These are phyloP conservation scores for Yamadazyma aaseri DNA, from an alignment of 1,139 yeast genomes.

Conservation along the genomic window DNA sequence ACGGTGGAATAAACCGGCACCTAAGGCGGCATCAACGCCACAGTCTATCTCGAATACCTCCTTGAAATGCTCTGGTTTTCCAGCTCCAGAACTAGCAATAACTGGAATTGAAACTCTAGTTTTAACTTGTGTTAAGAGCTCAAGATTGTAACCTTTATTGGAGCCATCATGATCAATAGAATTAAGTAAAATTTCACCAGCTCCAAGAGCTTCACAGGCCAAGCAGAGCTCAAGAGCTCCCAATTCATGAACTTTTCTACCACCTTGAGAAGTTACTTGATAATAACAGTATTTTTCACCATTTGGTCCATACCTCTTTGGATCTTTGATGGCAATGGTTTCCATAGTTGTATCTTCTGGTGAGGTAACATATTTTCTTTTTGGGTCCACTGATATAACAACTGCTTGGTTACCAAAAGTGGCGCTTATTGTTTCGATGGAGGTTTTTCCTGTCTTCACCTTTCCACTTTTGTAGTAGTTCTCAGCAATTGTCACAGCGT, in stretches of 20 bases:
- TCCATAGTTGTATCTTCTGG: slow-evolving; percentile 63
- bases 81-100: slow-evolving; percentile 97
- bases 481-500: slow-evolving; percentile 91
- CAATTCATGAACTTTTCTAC: slow-evolving; percentile 82
- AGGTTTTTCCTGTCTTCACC: slow-evolving; percentile 67
- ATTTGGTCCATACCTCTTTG: slow-evolving; percentile 67
- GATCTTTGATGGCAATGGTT: slow-evolving; percentile 43
- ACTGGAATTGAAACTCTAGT: slow-evolving; percentile 80
- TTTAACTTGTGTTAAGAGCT: slow-evolving; percentile 76
- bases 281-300: slow-evolving; percentile 90
- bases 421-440: slow-evolving; percentile 87
- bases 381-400: slow-evolving; percentile 95
- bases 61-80: slow-evolving; percentile 82
- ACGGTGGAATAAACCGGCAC: slow-evolving; percentile 97
- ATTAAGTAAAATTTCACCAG: slow-evolving; percentile 89
- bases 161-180: slow-evolving; percentile 97
- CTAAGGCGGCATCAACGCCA: slow-evolving; percentile 90
- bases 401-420: slow-evolving; percentile 97
- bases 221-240: slow-evolving; percentile 88
- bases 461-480: slow-evolving; percentile 60
- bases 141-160: slow-evolving; percentile 87
- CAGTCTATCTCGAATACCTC: slow-evolving; percentile 78
- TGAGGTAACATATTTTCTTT: slow-evolving; percentile 65
- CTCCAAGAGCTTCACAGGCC: slow-evolving; percentile 93
- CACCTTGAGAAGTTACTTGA: slow-evolving; percentile 95